Evolutionary conservation across 2,329 filamentous ascomycete species (phyloP).

Genomic region (Diaporthe australafricana): DNA sequence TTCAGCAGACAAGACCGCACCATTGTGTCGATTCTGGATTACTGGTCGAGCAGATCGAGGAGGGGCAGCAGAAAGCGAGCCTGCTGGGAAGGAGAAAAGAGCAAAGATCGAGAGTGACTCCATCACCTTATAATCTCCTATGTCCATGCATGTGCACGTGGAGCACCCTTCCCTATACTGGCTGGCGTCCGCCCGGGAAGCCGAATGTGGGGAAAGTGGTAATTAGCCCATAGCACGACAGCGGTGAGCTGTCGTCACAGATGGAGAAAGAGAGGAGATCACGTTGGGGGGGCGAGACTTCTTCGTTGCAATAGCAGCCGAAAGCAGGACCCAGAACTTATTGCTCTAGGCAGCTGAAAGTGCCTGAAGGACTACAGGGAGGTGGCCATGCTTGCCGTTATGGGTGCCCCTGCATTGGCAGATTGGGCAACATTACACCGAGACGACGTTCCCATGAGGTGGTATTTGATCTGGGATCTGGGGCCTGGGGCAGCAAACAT

Average conservation of each 20-base stretch:
- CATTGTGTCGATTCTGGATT: slow-evolving; percentile 3
- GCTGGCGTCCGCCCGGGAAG: background rate
- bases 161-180: background rate
- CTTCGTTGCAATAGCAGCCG: slow-evolving; percentile 18
- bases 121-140: background rate
- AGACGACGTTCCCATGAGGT: background rate
- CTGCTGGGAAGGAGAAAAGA: background rate
- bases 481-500: slow-evolving; percentile 7
- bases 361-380: background rate
- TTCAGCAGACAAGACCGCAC: background rate
- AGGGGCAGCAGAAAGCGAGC: background rate
- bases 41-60: background rate
- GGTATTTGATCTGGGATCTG: slow-evolving; percentile 6
- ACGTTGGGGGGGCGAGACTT: slow-evolving; percentile 8
- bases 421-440: slow-evolving; percentile 25
- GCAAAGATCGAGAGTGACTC: background rate
- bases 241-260: background rate
- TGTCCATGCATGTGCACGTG: background rate
- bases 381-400: background rate
- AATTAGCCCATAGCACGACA: slow-evolving; percentile 17
- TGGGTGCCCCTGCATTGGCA: slow-evolving; percentile 21
- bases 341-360: background rate
- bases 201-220: slow-evolving; percentile 6
- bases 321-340: background rate
- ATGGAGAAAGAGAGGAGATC: background rate